These are phyloP conservation scores for Colletotrichum spinosum DNA, from an alignment of 2,329 filamentous ascomycete species.

Conservation along the genomic window DNA sequence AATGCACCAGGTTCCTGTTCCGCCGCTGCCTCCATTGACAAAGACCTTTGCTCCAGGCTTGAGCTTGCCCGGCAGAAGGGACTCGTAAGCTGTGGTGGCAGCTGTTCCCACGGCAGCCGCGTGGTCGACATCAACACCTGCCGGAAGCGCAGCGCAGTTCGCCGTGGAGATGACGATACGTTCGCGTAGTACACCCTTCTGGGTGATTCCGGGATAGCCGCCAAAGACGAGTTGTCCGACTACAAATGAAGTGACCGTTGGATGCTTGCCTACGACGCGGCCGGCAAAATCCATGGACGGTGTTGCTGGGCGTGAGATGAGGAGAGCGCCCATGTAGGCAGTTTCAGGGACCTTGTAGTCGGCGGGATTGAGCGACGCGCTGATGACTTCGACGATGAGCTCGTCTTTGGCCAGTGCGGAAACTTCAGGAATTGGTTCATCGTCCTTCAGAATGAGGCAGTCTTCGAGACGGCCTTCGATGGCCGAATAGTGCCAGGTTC, in stretches of 20 bases:
- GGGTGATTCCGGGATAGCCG: slow-evolving; percentile 20
- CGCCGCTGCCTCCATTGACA: slow-evolving; percentile 52
- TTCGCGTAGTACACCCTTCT: slow-evolving; percentile 40
- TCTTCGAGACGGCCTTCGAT: slow-evolving; percentile 22
- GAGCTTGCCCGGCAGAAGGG: slow-evolving; percentile 35
- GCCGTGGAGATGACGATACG: slow-evolving; percentile 30
- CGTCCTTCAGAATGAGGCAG: slow-evolving; percentile 9
- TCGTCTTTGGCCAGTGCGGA: slow-evolving; percentile 39
- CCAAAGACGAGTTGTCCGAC: slow-evolving; percentile 40
- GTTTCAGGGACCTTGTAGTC: slow-evolving; percentile 60
- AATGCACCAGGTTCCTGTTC: slow-evolving; percentile 50
- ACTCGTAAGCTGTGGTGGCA: slow-evolving; percentile 41
- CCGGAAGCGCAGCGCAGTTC: slow-evolving; percentile 30
- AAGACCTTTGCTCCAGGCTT: slow-evolving; percentile 41
- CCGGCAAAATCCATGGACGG: slow-evolving; percentile 65
- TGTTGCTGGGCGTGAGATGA: slow-evolving; percentile 50
- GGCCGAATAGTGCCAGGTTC: slow-evolving; percentile 24
- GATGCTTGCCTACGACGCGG: slow-evolving; percentile 49
- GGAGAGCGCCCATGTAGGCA: slow-evolving; percentile 48
- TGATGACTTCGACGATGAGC: slow-evolving; percentile 56
- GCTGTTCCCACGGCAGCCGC: slow-evolving; percentile 41
- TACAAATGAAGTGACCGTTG: slow-evolving; percentile 19
- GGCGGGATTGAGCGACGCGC: slow-evolving; percentile 58
- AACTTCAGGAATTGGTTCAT: neutral
- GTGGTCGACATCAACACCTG: slow-evolving; percentile 36